These are phyloP conservation scores for Nannochloris sp. DNA, from an alignment of 139 green algal species.

Conservation along the genomic window DNA sequence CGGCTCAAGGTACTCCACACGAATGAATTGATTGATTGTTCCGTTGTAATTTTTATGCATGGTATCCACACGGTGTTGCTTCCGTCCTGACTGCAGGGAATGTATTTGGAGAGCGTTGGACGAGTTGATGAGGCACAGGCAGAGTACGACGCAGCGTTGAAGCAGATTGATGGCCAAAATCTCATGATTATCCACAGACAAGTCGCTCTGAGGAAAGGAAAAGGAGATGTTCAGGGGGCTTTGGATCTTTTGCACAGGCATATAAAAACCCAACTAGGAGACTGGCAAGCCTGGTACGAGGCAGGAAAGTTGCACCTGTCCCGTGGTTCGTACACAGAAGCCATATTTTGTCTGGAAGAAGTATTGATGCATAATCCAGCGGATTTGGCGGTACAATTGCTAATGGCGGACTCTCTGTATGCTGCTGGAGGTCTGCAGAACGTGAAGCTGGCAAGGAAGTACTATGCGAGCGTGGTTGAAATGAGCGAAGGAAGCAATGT, in stretches of 20 bases:
- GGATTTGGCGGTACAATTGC: slow-evolving; percentile 39
- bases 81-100: slow-evolving; percentile 8
- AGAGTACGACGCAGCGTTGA: slow-evolving; percentile 50
- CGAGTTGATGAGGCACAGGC: slow-evolving; percentile 31
- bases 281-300: slow-evolving; percentile 77
- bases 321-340: slow-evolving; percentile 60
- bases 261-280: slow-evolving; percentile 48
- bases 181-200: slow-evolving; percentile 53
- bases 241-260: slow-evolving; percentile 55
- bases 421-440: slow-evolving; percentile 44
- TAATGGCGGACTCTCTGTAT: slow-evolving; percentile 69
- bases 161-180: slow-evolving; percentile 31
- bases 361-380: slow-evolving; percentile 57
- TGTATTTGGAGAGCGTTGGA: slow-evolving; percentile 58
- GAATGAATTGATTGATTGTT: neutral
- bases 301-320: slow-evolving; percentile 70
- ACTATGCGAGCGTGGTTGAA: slow-evolving; percentile 66
- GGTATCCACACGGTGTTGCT: neutral
- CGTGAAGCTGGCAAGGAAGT: slow-evolving; percentile 39
- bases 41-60: neutral
- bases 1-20: slow-evolving; percentile 38
- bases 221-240: slow-evolving; percentile 41
- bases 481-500: slow-evolving; percentile 30
- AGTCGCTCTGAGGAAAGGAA: slow-evolving; percentile 45
- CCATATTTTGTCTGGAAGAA: slow-evolving; percentile 79